A percentile compares a stretch with the other conserved stretches of the same genome.
phyloP scores from a whole-genome alignment of 1,139 yeast genomes.

The Candida tropicalis region DNA sequence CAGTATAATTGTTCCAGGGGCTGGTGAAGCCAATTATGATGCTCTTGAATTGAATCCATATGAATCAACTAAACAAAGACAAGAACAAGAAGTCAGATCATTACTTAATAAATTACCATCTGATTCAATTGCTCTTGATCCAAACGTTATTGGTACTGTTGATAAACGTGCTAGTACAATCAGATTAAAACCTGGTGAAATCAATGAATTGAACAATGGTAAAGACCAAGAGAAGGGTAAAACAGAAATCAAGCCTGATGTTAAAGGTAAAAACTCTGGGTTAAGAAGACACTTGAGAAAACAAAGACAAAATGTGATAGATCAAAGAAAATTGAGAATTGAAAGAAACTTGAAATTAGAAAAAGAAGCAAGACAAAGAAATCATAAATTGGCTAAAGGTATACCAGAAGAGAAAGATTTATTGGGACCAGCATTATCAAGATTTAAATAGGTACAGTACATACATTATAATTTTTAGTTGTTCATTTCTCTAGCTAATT shows the following conservation, averaged over 20 bases:
- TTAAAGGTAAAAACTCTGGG: constrained; percentile 80
- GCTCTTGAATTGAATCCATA: constrained; percentile 92
- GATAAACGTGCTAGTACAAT: constrained; percentile 66
- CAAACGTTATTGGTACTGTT: constrained; percentile 82
- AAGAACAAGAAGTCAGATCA: constrained; percentile 86
- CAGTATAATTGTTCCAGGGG: constrained; percentile 87
- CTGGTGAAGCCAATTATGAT: constrained; percentile 98
- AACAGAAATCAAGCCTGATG: constrained; percentile 58
- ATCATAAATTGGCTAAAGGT: constrained; percentile 50
- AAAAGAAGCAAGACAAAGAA: constrained; percentile 68
- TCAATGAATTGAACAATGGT: constrained; percentile 48
- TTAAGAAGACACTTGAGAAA: constrained; percentile 80
- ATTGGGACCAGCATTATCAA: constrained; percentile 58
- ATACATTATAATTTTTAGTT: not conserved
- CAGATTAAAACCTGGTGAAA: constrained; percentile 65
- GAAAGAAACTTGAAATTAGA: constrained; percentile 77
- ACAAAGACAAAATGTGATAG: constrained; percentile 83
- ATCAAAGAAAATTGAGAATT: constrained; percentile 82
- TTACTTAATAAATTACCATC: constrained; percentile 88
- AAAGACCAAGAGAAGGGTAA: constrained; percentile 26
- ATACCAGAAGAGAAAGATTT: constrained; percentile 53
- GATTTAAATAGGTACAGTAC: constrained; percentile 57
- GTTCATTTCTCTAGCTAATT: constrained; percentile 13
- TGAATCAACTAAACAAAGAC: constrained; percentile 90
- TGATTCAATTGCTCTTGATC: constrained; percentile 91